Conservation (phyloP, 208 protist species). For the Trypanosoma melophagium region DNA sequence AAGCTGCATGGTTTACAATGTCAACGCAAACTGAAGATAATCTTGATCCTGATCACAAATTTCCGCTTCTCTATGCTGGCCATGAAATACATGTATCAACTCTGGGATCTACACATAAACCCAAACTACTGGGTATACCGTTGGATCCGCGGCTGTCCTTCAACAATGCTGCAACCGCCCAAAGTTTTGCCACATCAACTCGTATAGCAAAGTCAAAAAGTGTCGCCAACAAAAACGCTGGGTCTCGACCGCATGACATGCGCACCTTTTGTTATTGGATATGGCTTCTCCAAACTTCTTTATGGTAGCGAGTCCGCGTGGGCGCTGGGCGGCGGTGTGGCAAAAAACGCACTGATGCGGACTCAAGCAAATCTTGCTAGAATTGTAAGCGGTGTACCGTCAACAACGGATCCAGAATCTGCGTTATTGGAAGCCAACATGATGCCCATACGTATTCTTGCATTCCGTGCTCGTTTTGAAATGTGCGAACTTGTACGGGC, state of each 20-base stretch:
- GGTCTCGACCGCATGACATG: neutral
- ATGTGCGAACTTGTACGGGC: neutral
- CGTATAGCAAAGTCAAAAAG: neutral
- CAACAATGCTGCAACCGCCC: neutral
- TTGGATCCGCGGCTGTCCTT: slow-evolving; percentile 3
- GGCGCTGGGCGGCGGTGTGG: neutral
- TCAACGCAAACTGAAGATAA: slow-evolving; percentile 5
- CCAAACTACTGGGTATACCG: slow-evolving; percentile 10
- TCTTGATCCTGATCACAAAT: neutral
- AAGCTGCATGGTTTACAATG: slow-evolving; percentile 2
- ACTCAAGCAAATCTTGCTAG: neutral
- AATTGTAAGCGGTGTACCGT: neutral
- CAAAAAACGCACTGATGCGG: neutral
- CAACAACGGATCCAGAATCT: neutral
- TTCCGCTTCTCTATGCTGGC: neutral
- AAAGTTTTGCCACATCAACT: neutral
- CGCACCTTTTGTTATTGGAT: slow-evolving; percentile 1
- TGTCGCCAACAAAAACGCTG: neutral
- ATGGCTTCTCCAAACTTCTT: slow-evolving; percentile 6
- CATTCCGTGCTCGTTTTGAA: neutral
- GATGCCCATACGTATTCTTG: neutral
- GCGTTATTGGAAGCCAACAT: neutral
- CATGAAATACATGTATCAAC: neutral
- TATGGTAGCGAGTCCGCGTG: neutral
- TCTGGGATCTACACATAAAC: neutral